Evolutionary conservation across 306 rosid genomes (phyloP), one percentile per base, ranked within the genome.

Genomic region (Astragalus glycyphyllos): DNA sequence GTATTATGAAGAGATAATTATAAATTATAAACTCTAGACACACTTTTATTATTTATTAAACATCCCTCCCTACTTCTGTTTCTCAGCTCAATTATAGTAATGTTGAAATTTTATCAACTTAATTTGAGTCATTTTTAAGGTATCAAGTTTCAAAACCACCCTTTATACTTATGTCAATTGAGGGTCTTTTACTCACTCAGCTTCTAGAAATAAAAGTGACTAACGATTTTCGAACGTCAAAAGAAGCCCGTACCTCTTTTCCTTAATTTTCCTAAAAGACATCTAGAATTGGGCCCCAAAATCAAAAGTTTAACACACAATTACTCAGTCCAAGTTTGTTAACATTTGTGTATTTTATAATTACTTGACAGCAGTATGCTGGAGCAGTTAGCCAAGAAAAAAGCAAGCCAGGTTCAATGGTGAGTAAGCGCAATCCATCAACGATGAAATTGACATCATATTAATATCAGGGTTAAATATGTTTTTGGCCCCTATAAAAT

Each of bases 281-380:
- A 62, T 66, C 69, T 59, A 54, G 38, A 68, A 46, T 73, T 73
- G 67, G 60, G 14, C 61, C 23, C 8, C 32, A 67, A 11, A 64
- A 79, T 79, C 79, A 79, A 79, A 79, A 79, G 79, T 58, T 42
- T 13, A 66, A 17, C 51, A 58, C 54, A 49, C 54, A 72, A 72
- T 26, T 26, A 26, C 82, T 72, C 75, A 59, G 23, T 20, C 75
- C 34, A 67, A 59, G 54, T 60, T 51, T 63, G 72, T 68, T 67
- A 37, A 51, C 11, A 32, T 67, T 26, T 74, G 11, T 20, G 15
- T 68, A 73, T 73, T 79, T 73, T 68, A 74, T 74, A 51, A 66
- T 67, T 49, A 23, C 20, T 60, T 60, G 67, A 59, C 75, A 72
- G 50, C 70, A 65, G 37, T 5, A 29, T 58, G 10, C 0, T 60